These are phyloP conservation scores for Exophiala spinifera DNA, from an alignment of 2,329 filamentous ascomycete species.

Conservation along the genomic window DNA sequence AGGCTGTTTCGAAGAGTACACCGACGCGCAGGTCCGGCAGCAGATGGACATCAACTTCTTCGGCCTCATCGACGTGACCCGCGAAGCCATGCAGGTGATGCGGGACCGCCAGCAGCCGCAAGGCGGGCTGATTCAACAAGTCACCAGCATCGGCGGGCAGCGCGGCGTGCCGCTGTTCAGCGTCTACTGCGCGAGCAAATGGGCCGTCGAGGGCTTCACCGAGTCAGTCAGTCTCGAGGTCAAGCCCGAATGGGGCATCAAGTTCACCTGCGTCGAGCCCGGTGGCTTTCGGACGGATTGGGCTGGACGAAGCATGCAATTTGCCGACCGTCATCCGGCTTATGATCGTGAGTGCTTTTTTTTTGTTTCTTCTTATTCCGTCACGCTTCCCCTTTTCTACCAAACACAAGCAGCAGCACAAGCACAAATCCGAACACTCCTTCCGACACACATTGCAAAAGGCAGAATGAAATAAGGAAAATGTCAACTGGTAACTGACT, in stretches of 20 bases:
- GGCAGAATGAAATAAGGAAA: too few relatives aligned
- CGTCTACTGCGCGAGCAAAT: constrained; percentile 45
- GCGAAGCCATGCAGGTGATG: constrained; percentile 30
- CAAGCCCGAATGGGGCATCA: constrained; percentile 43
- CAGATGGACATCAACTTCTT: constrained; percentile 62
- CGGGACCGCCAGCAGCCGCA: constrained; percentile 30
- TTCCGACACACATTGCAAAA: too few relatives aligned
- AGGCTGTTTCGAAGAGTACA: constrained; percentile 53
- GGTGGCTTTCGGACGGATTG: constrained; percentile 31
- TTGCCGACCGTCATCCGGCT: constrained; percentile 26
- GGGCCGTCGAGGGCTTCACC: constrained; percentile 49
- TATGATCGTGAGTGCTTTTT: constrained; percentile 28
- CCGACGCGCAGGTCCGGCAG: constrained; percentile 47
- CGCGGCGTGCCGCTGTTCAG: constrained; percentile 36
- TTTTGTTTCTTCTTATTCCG: too few relatives aligned
- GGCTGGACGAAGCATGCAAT: constrained; percentile 27
- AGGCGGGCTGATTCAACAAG: constrained; percentile 55
- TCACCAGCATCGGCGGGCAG: constrained; percentile 53
- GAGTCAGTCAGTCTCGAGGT: constrained; percentile 47
- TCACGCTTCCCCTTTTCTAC: too few relatives aligned
- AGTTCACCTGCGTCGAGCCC: constrained; percentile 31
- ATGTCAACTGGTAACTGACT: neutral
- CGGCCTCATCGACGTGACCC: constrained; percentile 54
- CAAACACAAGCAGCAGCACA: too few relatives aligned
- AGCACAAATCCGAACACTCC: too few relatives aligned